A percentile compares a stretch with the other conserved stretches of the same genome.
Conservation (phyloP, 2,329 filamentous ascomycete species). For the Aspergillus pseudonomiae region DNA sequence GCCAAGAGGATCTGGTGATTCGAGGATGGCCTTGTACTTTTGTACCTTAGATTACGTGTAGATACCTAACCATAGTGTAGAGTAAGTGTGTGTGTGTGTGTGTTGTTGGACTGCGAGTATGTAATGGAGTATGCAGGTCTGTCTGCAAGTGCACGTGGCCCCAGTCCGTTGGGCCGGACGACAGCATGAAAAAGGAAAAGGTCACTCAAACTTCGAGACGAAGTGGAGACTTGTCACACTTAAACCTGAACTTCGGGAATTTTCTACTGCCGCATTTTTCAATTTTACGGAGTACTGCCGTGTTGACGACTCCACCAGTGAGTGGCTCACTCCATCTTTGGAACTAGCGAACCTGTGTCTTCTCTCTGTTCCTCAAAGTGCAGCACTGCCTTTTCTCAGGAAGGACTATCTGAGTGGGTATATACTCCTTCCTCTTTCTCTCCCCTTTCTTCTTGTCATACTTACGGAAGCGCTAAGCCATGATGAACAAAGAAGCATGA, state of each 20-base stretch:
- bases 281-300: not conserved
- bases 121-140: not conserved
- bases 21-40: not conserved
- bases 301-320: not conserved
- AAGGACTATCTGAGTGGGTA: too few species aligned
- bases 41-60: not conserved
- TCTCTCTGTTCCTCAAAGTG: not conserved
- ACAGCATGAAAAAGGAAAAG: not conserved
- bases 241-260: not conserved
- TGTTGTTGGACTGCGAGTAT: not conserved
- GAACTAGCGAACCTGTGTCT: not conserved
- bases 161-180: not conserved
- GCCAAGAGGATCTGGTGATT: slow-evolving; percentile 91
- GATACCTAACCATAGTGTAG: not conserved
- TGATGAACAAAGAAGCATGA: not conserved
- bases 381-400: too few species aligned
- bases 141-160: not conserved
- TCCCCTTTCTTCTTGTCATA: not conserved
- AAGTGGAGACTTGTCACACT: not conserved
- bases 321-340: not conserved
- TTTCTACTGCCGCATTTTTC: not conserved
- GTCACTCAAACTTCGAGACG: not conserved
- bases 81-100: not conserved
- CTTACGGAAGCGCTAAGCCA: not conserved
- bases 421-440: not conserved